Evolutionary conservation across 2,329 filamentous ascomycete species (phyloP).

Genomic region (Boeremia exigua): DNA sequence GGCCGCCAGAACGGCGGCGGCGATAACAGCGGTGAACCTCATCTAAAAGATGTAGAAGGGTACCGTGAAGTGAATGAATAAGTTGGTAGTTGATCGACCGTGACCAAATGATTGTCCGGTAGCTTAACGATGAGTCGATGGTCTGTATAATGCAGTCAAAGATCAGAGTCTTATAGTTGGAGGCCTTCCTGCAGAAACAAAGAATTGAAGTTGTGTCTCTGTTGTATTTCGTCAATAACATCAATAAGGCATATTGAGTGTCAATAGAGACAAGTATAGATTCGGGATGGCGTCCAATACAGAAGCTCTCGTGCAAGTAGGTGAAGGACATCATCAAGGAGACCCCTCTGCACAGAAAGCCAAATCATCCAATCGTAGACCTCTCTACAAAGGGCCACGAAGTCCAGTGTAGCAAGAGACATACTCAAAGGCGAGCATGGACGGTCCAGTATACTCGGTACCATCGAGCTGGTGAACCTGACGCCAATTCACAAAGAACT

Average conservation of each 20-base stretch:
- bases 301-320: slow-evolving; percentile 11
- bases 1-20: slow-evolving; percentile 50
- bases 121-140: slow-evolving; percentile 7
- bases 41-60: slow-evolving; percentile 46
- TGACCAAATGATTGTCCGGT: slow-evolving; percentile 21
- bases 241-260: slow-evolving; percentile 26
- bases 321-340: slow-evolving; percentile 24
- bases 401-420: slow-evolving; percentile 7
- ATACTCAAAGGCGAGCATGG: slow-evolving; percentile 1
- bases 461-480: slow-evolving; percentile 7
- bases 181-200: slow-evolving; percentile 4
- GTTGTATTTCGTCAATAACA: slow-evolving; percentile 16
- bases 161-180: slow-evolving; percentile 2
- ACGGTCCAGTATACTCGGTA: slow-evolving; percentile 10
- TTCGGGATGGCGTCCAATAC: slow-evolving; percentile 17
- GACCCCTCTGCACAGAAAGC: slow-evolving; percentile 14
- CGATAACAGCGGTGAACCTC: slow-evolving; percentile 56
- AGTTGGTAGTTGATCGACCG: slow-evolving; percentile 11
- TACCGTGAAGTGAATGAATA: slow-evolving; percentile 14
- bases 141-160: slow-evolving; percentile 17
- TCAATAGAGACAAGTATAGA: slow-evolving; percentile 18
- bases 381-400: not conserved
- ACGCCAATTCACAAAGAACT: slow-evolving; percentile 19
- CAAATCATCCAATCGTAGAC: slow-evolving; percentile 4
- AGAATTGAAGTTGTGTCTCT: not conserved